Conservation (phyloP, 164 flowering plant species). For the Nymphaea thermarum region DNA sequence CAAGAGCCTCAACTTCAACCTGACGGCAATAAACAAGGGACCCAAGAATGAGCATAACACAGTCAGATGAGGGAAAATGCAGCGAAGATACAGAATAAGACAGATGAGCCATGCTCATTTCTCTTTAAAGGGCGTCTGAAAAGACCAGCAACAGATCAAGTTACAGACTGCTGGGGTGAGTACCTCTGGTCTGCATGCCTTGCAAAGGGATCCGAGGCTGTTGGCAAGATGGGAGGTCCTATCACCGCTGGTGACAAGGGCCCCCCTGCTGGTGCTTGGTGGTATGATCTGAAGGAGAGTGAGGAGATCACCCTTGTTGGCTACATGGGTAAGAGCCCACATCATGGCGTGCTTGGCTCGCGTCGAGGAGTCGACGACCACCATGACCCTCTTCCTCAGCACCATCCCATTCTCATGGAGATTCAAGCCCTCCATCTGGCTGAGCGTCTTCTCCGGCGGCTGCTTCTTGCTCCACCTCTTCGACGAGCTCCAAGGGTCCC, state of each 20-base stretch:
- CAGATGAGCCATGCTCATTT: too few relatives aligned
- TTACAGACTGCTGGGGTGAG: not conserved
- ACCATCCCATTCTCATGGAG: conserved; percentile 19
- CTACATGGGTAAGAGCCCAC: conserved; percentile 89
- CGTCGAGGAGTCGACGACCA: conserved; percentile 54
- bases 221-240: conserved; percentile 39
- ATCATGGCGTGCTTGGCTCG: conserved; percentile 78
- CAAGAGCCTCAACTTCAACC: conserved; percentile 87
- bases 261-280: conserved; percentile 12
- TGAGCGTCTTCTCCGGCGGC: conserved; percentile 17
- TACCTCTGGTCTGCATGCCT: conserved; percentile 82
- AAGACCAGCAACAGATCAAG: not conserved
- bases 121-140: too few relatives aligned
- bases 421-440: conserved; percentile 42
- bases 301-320: conserved; percentile 70
- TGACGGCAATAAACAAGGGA: conserved; percentile 9
- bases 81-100: not conserved
- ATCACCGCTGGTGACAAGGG: conserved; percentile 5
- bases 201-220: conserved; percentile 78
- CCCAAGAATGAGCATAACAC: not conserved
- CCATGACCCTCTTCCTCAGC: conserved; percentile 81
- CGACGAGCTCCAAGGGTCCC: conserved; percentile 48
- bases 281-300: conserved; percentile 67
- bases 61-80: not conserved
- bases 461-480: conserved; percentile 42